Conservation (phyloP, 2,329 filamentous ascomycete genomes). For the Penicillium italicum region DNA sequence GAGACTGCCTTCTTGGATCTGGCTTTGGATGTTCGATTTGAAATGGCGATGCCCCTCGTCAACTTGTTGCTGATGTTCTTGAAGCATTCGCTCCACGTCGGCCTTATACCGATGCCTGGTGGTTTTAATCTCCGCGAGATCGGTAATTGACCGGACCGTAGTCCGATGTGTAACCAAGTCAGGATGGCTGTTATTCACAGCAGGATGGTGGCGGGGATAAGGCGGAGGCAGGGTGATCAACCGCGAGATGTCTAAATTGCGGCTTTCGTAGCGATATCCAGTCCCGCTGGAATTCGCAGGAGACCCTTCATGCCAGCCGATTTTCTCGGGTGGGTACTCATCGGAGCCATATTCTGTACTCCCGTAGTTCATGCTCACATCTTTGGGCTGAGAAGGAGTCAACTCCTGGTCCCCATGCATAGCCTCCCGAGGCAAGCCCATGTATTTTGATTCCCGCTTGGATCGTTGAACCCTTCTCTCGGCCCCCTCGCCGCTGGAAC, state of each 20-base stretch:
- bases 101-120: slow-evolving; percentile 55
- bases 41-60: slow-evolving; percentile 63
- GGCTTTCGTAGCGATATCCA: slow-evolving; percentile 38
- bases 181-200: slow-evolving; percentile 93
- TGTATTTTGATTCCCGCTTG: slow-evolving; percentile 92
- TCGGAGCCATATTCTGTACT: slow-evolving; percentile 46
- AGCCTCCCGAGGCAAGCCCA: slow-evolving; percentile 79
- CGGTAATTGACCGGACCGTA: slow-evolving; percentile 68
- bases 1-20: slow-evolving; percentile 74
- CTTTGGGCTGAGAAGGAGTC: slow-evolving; percentile 24
- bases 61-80: slow-evolving; percentile 51
- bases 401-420: slow-evolving; percentile 62
- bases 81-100: slow-evolving; percentile 54
- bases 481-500: slow-evolving; percentile 67
- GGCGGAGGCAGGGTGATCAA: slow-evolving; percentile 90
- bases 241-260: slow-evolving; percentile 78
- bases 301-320: slow-evolving; percentile 53
- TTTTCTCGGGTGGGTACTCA: slow-evolving; percentile 65
- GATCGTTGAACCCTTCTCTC: slow-evolving; percentile 67
- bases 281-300: slow-evolving; percentile 19
- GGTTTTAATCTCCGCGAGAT: slow-evolving; percentile 67
- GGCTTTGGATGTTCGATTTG: slow-evolving; percentile 69
- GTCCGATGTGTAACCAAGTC: slow-evolving; percentile 75
- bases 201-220: slow-evolving; percentile 90
- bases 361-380: slow-evolving; percentile 24